These are phyloP conservation scores for Discostella stelligeroides DNA, from an alignment of 108 stramenopile species.

Conservation along the genomic window DNA sequence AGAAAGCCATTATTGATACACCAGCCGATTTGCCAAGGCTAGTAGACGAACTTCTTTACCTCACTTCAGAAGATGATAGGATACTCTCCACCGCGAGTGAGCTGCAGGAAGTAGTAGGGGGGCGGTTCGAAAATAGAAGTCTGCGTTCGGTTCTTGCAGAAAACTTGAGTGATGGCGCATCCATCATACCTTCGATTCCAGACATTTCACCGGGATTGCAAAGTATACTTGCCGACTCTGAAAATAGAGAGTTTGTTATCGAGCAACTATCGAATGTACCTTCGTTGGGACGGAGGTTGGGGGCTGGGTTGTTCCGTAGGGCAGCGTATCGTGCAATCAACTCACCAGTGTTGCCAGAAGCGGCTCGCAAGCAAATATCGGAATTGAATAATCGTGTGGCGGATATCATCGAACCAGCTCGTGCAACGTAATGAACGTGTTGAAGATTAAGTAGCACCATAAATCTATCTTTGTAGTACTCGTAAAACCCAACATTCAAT, in stretches of 20 bases:
- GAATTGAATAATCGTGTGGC: conserved; percentile 64
- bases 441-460: too few relatives aligned
- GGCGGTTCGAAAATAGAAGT: conserved; percentile 37
- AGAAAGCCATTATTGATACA: conserved; percentile 55
- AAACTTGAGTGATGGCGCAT: conserved; percentile 57
- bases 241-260: conserved; percentile 51
- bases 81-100: conserved; percentile 61
- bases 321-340: conserved; percentile 70
- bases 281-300: conserved; percentile 57
- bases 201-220: conserved; percentile 44
- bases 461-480: not conserved
- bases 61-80: conserved; percentile 64
- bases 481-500: conserved; percentile 23
- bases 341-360: conserved; percentile 57
- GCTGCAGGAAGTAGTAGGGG: conserved; percentile 51
- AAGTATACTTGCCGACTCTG: conserved; percentile 39
- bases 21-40: conserved; percentile 63
- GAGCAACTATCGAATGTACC: conserved; percentile 65
- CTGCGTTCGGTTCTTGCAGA: conserved; percentile 41
- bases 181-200: conserved; percentile 44
- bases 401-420: conserved; percentile 53
- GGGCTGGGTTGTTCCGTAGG: conserved; percentile 73
- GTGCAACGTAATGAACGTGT: conserved; percentile 2
- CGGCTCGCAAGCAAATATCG: conserved; percentile 48
- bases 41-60: conserved; percentile 57